A percentile compares a stretch with the other conserved stretches of the same genome.
phyloP scores from a whole-genome alignment of 441 rosid species.

The Croton laevigatus region DNA sequence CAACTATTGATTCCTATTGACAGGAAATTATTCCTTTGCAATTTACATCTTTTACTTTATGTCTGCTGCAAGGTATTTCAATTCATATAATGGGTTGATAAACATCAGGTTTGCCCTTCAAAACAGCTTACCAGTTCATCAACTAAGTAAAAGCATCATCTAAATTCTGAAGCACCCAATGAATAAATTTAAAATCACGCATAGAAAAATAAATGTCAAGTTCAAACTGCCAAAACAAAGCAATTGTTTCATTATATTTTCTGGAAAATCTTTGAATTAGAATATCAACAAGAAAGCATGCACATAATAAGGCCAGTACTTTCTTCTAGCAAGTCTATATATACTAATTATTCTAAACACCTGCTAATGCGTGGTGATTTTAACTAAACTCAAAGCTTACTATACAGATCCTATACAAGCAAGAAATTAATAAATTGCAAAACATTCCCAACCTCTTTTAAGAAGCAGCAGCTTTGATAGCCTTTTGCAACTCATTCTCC shows the following conservation, averaged over 20 bases:
- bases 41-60: too few species aligned
- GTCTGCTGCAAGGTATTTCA: background rate
- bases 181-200: background rate
- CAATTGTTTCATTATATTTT: background rate
- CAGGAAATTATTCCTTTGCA: background rate
- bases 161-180: background rate
- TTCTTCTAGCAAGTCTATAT: background rate
- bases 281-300: background rate
- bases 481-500: conserved; percentile 55
- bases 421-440: background rate
- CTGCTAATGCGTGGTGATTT: background rate
- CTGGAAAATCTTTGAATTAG: background rate
- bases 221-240: background rate
- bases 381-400: conserved; percentile 15
- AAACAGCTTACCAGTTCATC: background rate
- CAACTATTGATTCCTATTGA: background rate
- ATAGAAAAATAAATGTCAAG: background rate
- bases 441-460: conserved; percentile 32
- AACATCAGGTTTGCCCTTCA: background rate
- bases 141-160: background rate
- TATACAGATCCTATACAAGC: conserved; percentile 20
- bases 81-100: background rate
- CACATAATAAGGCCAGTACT: conserved; percentile 1
- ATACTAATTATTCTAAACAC: background rate
- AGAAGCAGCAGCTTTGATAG: conserved; percentile 51